phyloP scores from a whole-genome alignment of 495 filamentous ascomycete species.

The Elasticomyces elasticus region DNA sequence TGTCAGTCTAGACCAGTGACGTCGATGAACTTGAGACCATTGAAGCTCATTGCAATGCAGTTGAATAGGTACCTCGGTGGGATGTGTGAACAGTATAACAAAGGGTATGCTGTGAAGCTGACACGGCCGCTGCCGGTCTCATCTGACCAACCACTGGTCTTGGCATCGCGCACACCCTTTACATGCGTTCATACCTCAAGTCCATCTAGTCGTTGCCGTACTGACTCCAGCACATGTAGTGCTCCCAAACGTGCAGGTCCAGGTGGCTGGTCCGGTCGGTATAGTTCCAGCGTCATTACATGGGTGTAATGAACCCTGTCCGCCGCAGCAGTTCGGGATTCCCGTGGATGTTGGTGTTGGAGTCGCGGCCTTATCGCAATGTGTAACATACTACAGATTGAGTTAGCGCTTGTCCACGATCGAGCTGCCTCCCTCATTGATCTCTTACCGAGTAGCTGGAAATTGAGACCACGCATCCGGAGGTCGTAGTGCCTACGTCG shows the following conservation, averaged over 20 bases:
- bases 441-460: not conserved
- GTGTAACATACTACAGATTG: not conserved
- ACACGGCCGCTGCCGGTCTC: too few relatives aligned
- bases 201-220: slow-evolving; percentile 2
- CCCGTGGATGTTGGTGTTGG: not conserved
- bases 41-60: too few relatives aligned
- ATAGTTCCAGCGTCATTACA: slow-evolving; percentile 2
- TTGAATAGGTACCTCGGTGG: too few relatives aligned
- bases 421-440: not conserved
- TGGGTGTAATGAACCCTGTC: not conserved
- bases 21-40: too few relatives aligned
- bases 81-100: too few relatives aligned
- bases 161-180: too few relatives aligned
- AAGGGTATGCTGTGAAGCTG: too few relatives aligned
- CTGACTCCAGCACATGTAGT: slow-evolving; percentile 1
- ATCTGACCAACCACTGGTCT: too few relatives aligned
- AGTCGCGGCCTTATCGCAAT: not conserved
- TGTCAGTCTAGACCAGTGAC: too few relatives aligned
- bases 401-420: not conserved
- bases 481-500: not conserved
- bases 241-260: slow-evolving; percentile 6
- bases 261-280: not conserved
- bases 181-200: not conserved
- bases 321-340: slow-evolving; percentile 5
- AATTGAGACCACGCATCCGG: not conserved